Evolutionary conservation across 177 flowering plant genomes (phyloP).

Genomic region (Vitis hybrid): DNA sequence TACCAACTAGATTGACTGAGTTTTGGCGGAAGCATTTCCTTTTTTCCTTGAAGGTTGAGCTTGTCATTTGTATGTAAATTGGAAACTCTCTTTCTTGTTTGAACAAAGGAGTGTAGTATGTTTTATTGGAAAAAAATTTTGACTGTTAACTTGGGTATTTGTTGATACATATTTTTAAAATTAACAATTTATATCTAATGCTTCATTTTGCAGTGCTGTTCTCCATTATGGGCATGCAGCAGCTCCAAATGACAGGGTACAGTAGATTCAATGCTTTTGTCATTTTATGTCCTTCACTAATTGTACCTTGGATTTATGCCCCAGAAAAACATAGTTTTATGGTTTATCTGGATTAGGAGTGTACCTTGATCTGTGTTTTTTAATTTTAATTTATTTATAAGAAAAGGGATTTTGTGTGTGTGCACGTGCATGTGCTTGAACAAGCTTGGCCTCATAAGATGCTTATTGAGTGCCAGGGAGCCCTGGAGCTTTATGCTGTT

Average conservation of each 20-base stretch:
- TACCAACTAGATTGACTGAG: too few relatives aligned
- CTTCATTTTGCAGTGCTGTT: conserved; percentile 55
- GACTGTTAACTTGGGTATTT: not conserved
- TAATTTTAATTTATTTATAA: not conserved
- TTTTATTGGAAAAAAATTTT: fast-evolving
- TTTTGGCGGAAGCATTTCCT: not conserved
- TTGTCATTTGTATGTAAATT: not conserved
- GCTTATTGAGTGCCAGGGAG: too few relatives aligned
- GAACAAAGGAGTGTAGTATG: not conserved
- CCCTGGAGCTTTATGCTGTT: too few relatives aligned
- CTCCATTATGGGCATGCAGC: conserved; percentile 99
- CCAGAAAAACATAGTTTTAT: not conserved
- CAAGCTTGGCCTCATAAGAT: too few relatives aligned
- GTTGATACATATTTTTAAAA: too few relatives aligned
- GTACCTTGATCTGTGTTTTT: not conserved
- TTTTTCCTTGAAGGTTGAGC: not conserved
- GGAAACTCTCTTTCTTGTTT: not conserved
- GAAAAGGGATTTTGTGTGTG: too few relatives aligned
- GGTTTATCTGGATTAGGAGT: not conserved
- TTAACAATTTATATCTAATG: conserved; percentile 1
- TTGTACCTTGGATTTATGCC: not conserved
- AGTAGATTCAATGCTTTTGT: conserved; percentile 5
- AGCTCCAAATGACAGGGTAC: conserved; percentile 93
- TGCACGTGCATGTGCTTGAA: too few relatives aligned
- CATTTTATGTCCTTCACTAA: not conserved